Evolutionary conservation across 805 yeast species (phyloP).

Genomic region (Yarrowia divulgata): DNA sequence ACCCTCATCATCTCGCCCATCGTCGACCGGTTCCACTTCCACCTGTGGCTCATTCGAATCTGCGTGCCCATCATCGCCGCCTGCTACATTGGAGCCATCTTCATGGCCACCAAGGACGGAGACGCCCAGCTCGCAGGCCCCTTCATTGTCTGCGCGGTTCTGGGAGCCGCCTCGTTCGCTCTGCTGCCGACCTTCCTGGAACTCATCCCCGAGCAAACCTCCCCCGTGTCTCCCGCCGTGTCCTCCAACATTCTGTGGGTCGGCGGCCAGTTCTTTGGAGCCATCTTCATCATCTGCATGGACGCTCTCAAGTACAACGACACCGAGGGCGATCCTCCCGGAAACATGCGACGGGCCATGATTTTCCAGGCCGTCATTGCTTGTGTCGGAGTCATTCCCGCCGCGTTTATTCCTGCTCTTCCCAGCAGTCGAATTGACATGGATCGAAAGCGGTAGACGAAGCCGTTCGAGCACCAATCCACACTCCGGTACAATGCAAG

Average conservation of each 20-base stretch:
- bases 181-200: constrained; percentile 49
- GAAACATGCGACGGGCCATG: constrained; percentile 49
- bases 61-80: constrained; percentile 48
- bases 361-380: constrained; percentile 50
- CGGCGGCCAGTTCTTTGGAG: constrained; percentile 50
- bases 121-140: constrained; percentile 48
- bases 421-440: constrained; percentile 42
- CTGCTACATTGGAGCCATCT: constrained; percentile 48
- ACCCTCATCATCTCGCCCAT: constrained; percentile 48
- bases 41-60: constrained; percentile 43
- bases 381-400: constrained; percentile 46
- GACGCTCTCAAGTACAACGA: constrained; percentile 47
- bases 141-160: constrained; percentile 46
- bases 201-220: constrained; percentile 49
- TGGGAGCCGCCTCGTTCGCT: constrained; percentile 49
- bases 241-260: constrained; percentile 49
- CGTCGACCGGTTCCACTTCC: constrained; percentile 47
- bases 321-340: constrained; percentile 48
- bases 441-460: constrained; percentile 34
- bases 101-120: constrained; percentile 46
- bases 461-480: background rate
- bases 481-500: background rate
- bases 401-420: constrained; percentile 41
- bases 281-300: constrained; percentile 49
- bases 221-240: constrained; percentile 49